Conservation (phyloP, 2,329 filamentous ascomycete species). For the Lomentospora prolificans region DNA sequence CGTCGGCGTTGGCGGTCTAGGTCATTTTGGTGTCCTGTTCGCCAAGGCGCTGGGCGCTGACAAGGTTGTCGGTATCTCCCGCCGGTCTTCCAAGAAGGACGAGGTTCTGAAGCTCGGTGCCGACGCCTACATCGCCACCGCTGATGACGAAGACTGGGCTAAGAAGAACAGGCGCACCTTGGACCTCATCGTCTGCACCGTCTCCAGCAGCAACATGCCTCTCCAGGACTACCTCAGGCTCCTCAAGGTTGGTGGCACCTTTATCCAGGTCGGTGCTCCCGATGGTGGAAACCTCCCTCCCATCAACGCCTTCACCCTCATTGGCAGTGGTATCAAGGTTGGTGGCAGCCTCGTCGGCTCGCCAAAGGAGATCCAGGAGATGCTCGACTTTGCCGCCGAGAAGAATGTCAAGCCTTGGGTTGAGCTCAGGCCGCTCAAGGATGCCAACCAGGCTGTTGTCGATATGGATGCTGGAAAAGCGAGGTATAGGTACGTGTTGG, state of each 20-base stretch:
- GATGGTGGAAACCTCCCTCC: conserved; percentile 7
- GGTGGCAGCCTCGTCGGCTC: conserved; percentile 37
- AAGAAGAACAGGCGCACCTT: conserved; percentile 39
- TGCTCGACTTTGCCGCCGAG: conserved; percentile 47
- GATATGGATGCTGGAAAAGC: conserved; percentile 46
- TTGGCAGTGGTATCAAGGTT: conserved; percentile 43
- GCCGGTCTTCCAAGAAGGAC: conserved; percentile 38
- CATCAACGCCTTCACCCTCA: conserved; percentile 44
- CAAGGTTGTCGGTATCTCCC: conserved; percentile 49
- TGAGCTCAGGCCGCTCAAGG: conserved; percentile 41
- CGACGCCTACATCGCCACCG: conserved; percentile 34
- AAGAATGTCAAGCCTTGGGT: conserved; percentile 49
- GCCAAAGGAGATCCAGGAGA: conserved; percentile 46
- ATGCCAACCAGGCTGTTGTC: conserved; percentile 42
- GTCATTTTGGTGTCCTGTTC: conserved; percentile 59
- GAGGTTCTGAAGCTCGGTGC: conserved; percentile 50
- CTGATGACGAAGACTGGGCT: conserved; percentile 44
- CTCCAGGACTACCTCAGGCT: conserved; percentile 50
- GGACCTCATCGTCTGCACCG: conserved; percentile 50
- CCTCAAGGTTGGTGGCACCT: conserved; percentile 47
- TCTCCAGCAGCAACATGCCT: conserved; percentile 45
- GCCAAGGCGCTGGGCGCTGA: conserved; percentile 59
- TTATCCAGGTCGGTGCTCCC: conserved; percentile 49
- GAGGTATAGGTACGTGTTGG: conserved; percentile 35
- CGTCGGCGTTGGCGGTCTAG: conserved; percentile 57